phyloP scores from a whole-genome alignment of 768 basidiomycete species.

The Mycena maculata region DNA sequence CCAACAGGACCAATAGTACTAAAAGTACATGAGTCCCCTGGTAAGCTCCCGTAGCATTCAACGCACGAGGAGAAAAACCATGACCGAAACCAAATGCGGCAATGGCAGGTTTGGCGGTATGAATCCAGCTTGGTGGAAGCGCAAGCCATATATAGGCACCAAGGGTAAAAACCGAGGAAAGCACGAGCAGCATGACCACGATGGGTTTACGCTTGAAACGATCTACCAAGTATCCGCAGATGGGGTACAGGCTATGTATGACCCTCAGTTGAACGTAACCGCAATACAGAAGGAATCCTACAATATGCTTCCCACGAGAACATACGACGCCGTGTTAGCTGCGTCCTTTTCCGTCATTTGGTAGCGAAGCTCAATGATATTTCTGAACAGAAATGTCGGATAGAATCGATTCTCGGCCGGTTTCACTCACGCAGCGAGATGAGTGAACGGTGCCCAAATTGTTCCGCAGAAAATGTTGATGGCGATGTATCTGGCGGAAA shows the following conservation, averaged over 20 bases:
- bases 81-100: conserved; percentile 72
- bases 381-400: conserved; percentile 53
- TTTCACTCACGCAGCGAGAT: conserved; percentile 73
- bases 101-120: conserved; percentile 71
- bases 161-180: conserved; percentile 71
- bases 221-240: conserved; percentile 79
- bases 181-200: conserved; percentile 65
- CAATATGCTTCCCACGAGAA: conserved; percentile 77
- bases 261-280: neutral
- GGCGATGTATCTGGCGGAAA: conserved; percentile 67
- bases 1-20: conserved; percentile 82
- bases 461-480: conserved; percentile 82
- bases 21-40: conserved; percentile 15
- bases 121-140: conserved; percentile 67
- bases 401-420: neutral
- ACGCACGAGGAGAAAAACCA: conserved; percentile 78
- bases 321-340: conserved; percentile 74
- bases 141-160: conserved; percentile 75
- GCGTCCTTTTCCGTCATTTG: conserved; percentile 68
- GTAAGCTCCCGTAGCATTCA: neutral
- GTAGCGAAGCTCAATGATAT: conserved; percentile 79
- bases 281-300: no score
- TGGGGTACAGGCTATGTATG: conserved; percentile 20
- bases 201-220: conserved; percentile 65
- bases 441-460: conserved; percentile 83